Base-by-base conservation (phyloP, 177 flowering plant genomes). In the Vitis hybrid region DNA sequence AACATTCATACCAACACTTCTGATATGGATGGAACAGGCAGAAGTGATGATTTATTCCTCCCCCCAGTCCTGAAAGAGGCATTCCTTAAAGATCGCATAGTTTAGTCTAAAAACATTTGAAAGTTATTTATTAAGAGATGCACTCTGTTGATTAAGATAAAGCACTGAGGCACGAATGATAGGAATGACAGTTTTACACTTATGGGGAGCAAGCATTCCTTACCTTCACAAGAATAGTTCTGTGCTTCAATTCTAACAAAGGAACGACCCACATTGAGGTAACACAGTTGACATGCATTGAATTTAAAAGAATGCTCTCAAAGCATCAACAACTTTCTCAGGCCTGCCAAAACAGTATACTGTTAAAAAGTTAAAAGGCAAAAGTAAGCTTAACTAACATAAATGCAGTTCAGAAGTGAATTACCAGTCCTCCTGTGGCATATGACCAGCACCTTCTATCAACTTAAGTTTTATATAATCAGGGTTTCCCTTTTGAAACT, bases 351-450 rank as follows among this genome's bases (percentile, higher is more conserved):
- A 55, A 68, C 14, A 31, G 48, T 22, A 56, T 13, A 51, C 15
- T 13, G 59, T 57, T 3, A 29, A 50, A 55, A 6, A 63, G n/a
- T 1, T 29, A 11, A n/a, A 26, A 60, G 14, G 11, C 18, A 45
- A 5, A 39, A 13, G 63, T 45, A 11, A 20, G 22, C 22, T 61
- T 4, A 31, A 20, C 55, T 10, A n/a, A 9, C 1, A 50, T 33
- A 33, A 33, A 33, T 33, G 39, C 39, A 33, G 0, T 33, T 33
- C 39, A 33, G 39, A 16, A 39, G 48, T 49, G 60, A 62, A 4
- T 82, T 83, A 95, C 98, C 99, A 93, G 80, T 95, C 99, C 82
- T 95, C 99, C 55, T 95, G 99, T 65, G 99, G 99, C 98, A 95
- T 88, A 76, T 95, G 99, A 8, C 99, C 98, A 20, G 98, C 97